These are phyloP conservation scores for Lactarius sanguifluus DNA, from an alignment of 768 basidiomycete species.

Conservation along the genomic window DNA sequence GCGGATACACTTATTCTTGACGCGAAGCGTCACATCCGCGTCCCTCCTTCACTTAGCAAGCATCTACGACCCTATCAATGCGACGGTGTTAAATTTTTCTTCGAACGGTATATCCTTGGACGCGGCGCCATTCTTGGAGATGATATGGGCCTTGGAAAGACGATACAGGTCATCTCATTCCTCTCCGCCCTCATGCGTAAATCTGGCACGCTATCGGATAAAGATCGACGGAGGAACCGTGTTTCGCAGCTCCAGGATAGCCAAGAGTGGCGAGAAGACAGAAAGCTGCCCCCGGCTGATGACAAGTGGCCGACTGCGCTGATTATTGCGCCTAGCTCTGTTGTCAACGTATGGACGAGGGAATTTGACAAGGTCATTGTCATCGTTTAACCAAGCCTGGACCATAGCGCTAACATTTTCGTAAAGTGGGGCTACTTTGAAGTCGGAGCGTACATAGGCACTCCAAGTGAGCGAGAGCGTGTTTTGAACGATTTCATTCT, in stretches of 20 bases:
- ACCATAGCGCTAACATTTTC: slow-evolving; percentile 4
- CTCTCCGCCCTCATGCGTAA: slow-evolving; percentile 93
- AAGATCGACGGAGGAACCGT: slow-evolving; percentile 61
- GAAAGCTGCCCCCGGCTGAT: slow-evolving; percentile 63
- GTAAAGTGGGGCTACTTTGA: slow-evolving; percentile 93
- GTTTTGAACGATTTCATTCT: slow-evolving; percentile 71
- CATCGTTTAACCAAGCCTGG: neutral
- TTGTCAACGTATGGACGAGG: slow-evolving; percentile 86
- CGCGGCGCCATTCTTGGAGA: slow-evolving; percentile 87
- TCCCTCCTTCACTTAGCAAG: slow-evolving; percentile 74
- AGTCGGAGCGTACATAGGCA: slow-evolving; percentile 67
- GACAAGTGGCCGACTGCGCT: slow-evolving; percentile 83
- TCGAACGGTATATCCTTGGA: slow-evolving; percentile 60
- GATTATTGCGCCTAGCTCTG: slow-evolving; percentile 82
- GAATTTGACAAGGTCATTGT: slow-evolving; percentile 75
- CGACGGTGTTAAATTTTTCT: slow-evolving; percentile 83
- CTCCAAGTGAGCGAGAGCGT: slow-evolving; percentile 49
- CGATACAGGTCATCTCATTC: slow-evolving; percentile 89
- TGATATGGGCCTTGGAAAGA: slow-evolving; percentile 97
- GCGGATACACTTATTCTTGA: slow-evolving; percentile 55
- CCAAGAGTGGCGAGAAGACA: slow-evolving; percentile 49
- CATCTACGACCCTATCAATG: slow-evolving; percentile 91
- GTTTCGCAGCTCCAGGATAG: slow-evolving; percentile 67
- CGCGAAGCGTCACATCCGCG: slow-evolving; percentile 43
- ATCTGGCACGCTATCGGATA: slow-evolving; percentile 60